Evolutionary conservation across 805 yeast genomes (phyloP).

Genomic region (Danielia oregonensis): DNA sequence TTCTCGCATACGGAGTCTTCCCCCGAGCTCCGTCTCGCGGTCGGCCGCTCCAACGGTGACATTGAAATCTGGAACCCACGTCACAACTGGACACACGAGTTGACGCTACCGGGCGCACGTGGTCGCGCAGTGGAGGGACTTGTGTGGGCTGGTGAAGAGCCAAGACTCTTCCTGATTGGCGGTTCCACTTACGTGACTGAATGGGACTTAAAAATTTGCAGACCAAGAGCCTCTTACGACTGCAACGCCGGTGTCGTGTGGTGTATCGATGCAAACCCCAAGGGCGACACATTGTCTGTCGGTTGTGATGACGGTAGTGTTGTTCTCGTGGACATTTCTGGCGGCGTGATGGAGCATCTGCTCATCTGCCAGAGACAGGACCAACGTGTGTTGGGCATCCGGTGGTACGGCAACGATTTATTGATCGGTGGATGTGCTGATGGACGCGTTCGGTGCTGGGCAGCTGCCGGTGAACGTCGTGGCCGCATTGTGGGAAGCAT

Average conservation of each 20-base stretch:
- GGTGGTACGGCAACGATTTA: slow-evolving; percentile 65
- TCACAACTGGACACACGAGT: slow-evolving; percentile 76
- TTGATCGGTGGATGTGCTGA: slow-evolving; percentile 95
- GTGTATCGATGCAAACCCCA: slow-evolving; percentile 69
- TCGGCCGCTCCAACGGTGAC: slow-evolving; percentile 92
- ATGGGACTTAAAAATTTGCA: slow-evolving; percentile 78
- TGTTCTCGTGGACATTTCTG: slow-evolving; percentile 77
- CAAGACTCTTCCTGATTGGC: slow-evolving; percentile 86
- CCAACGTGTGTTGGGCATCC: slow-evolving; percentile 70
- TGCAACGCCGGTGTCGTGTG: slow-evolving; percentile 93
- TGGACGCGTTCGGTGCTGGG: slow-evolving; percentile 86
- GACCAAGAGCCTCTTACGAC: slow-evolving; percentile 72
- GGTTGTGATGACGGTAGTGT: slow-evolving; percentile 97
- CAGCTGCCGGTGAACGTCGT: slow-evolving; percentile 35
- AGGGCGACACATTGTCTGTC: slow-evolving; percentile 65
- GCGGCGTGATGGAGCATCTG: slow-evolving; percentile 78
- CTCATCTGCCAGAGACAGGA: slow-evolving; percentile 78
- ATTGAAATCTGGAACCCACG: slow-evolving; percentile 94
- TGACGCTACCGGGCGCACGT: slow-evolving; percentile 66
- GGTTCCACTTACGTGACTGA: slow-evolving; percentile 90
- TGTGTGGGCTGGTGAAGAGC: slow-evolving; percentile 64
- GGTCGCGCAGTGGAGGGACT: slow-evolving; percentile 88
- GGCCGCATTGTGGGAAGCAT: slow-evolving; percentile 78
- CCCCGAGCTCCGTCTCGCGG: slow-evolving; percentile 69
- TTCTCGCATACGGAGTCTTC: slow-evolving; percentile 61